These are phyloP conservation scores for Colletotrichum lentis DNA, from an alignment of 2,329 filamentous ascomycete species.

Conservation along the genomic window DNA sequence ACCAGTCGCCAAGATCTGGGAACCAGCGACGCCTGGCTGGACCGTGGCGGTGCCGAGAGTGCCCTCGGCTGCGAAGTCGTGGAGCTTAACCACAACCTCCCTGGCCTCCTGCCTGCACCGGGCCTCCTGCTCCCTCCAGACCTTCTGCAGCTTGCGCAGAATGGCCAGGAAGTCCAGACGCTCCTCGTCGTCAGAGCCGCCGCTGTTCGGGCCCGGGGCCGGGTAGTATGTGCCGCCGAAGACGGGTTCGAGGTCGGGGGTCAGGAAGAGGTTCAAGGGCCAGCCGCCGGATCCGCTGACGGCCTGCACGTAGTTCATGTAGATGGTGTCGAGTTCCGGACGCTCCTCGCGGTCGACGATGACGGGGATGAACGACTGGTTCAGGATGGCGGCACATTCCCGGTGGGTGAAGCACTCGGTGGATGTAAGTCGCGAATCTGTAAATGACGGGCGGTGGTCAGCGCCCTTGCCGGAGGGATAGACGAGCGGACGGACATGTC, in stretches of 20 bases:
- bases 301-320: slow-evolving; percentile 98
- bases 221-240: slow-evolving; percentile 98
- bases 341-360: slow-evolving; percentile 94
- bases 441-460: slow-evolving; percentile 1
- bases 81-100: slow-evolving; percentile 81
- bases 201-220: slow-evolving; percentile 70
- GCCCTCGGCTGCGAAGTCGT: slow-evolving; percentile 89
- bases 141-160: slow-evolving; percentile 75
- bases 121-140: slow-evolving; percentile 86
- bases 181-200: slow-evolving; percentile 59
- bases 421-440: slow-evolving; percentile 89
- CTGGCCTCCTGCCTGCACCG: slow-evolving; percentile 83
- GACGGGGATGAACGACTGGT: slow-evolving; percentile 87
- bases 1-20: slow-evolving; percentile 25
- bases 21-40: slow-evolving; percentile 35
- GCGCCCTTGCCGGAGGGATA: neutral
- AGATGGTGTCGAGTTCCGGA: slow-evolving; percentile 92
- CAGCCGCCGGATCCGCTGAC: slow-evolving; percentile 90
- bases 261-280: slow-evolving; percentile 97
- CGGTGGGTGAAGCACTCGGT: slow-evolving; percentile 88
- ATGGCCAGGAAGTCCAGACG: slow-evolving; percentile 85
- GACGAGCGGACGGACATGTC: too few relatives aligned
- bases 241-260: slow-evolving; percentile 88
- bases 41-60: slow-evolving; percentile 63
- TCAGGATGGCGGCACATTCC: slow-evolving; percentile 82